Percentiles rank a stretch among this genome's conserved stretches.
phyloP scores from a whole-genome alignment of 2,329 filamentous ascomycete species.

The Bimuria novae-zelandiae region DNA sequence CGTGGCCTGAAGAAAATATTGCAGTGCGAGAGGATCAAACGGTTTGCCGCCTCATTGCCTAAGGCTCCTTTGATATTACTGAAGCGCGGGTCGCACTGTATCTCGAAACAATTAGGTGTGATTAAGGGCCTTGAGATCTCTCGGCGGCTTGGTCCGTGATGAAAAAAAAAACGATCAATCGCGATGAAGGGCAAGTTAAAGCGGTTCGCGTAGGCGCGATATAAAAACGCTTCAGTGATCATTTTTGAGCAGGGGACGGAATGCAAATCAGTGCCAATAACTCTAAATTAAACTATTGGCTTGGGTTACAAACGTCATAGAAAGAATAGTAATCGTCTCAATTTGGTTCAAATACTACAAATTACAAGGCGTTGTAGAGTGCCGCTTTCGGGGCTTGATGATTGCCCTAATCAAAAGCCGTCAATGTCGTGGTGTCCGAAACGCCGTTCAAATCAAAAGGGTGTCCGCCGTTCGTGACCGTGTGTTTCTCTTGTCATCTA shows the following conservation, averaged over 20 bases:
- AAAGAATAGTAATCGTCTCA: no score
- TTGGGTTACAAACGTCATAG: no score
- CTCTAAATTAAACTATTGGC: no score
- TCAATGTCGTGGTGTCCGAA: constrained; percentile 3
- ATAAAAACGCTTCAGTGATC: constrained; percentile 1
- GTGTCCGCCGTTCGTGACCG: not conserved
- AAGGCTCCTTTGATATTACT: not conserved
- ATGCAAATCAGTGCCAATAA: no score
- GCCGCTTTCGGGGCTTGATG: no score
- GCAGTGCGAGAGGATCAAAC: constrained; percentile 2
- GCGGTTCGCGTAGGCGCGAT: constrained; percentile 3
- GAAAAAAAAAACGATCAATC: not conserved
- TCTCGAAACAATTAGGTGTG: not conserved
- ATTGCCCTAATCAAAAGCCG: constrained; percentile 1
- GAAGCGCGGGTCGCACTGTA: not conserved
- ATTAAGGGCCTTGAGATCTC: constrained; percentile 5
- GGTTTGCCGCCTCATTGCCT: not conserved
- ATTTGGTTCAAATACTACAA: not conserved
- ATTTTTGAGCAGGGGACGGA: not conserved
- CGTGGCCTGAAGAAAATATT: not conserved
- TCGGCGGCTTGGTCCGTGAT: no score
- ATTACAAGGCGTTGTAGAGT: no score
- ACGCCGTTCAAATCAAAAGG: not conserved
- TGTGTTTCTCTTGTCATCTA: not conserved
- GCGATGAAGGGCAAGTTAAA: not conserved